Evolutionary conservation across 1,139 yeast genomes (phyloP).

Genomic region (Geotrichum aggregatum): DNA sequence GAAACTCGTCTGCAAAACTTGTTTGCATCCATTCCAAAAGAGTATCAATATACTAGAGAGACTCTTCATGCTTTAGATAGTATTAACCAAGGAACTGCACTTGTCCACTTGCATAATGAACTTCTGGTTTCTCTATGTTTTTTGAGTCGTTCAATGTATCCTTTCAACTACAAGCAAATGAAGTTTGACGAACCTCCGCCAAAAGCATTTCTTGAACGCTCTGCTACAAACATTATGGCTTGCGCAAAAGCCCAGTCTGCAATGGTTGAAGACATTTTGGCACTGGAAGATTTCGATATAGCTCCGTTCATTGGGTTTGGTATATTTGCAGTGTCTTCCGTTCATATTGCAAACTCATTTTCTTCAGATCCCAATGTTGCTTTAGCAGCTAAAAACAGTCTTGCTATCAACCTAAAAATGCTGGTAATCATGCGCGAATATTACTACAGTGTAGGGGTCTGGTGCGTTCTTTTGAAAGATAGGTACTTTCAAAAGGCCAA

Average conservation of each 20-base stretch:
- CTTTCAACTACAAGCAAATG: constrained; percentile 23
- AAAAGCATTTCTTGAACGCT: constrained; percentile 31
- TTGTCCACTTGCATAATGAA: constrained; percentile 31
- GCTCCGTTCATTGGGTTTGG: constrained; percentile 41
- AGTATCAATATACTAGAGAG: constrained; percentile 28
- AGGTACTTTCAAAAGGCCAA: constrained; percentile 30
- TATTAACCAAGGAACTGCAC: constrained; percentile 28
- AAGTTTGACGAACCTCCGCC: constrained; percentile 29
- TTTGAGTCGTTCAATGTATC: constrained; percentile 30
- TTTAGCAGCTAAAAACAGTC: constrained; percentile 34
- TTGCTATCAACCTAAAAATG: constrained; percentile 36
- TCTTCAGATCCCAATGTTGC: constrained; percentile 34
- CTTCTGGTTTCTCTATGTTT: constrained; percentile 29
- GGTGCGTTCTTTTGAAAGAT: constrained; percentile 39
- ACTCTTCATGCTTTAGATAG: constrained; percentile 27
- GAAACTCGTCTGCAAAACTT: constrained; percentile 21
- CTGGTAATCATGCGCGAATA: constrained; percentile 37
- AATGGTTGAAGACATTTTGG: constrained; percentile 34
- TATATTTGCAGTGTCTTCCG: constrained; percentile 38
- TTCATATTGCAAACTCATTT: constrained; percentile 39
- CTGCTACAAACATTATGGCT: constrained; percentile 33
- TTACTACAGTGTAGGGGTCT: constrained; percentile 39
- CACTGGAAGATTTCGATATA: constrained; percentile 35
- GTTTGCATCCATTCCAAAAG: constrained; percentile 24
- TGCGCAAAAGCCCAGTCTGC: constrained; percentile 37